These are phyloP conservation scores for Coemansia sp. DNA, from an alignment of 192 early-diverging fungal genomes.

Conservation along the genomic window DNA sequence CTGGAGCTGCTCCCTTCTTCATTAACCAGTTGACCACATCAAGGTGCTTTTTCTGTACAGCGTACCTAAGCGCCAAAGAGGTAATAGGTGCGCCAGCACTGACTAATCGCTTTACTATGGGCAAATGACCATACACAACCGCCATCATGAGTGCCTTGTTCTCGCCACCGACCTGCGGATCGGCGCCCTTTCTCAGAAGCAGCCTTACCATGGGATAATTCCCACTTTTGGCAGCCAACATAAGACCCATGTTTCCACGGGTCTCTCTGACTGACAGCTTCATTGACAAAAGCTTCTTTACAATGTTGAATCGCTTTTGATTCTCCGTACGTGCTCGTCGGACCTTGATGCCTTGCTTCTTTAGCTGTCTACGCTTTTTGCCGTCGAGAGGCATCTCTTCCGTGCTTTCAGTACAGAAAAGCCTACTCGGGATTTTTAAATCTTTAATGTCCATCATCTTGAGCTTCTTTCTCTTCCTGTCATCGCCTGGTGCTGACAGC, in stretches of 20 bases:
- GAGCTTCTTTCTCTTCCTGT: conserved; percentile 1
- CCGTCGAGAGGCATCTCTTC: conserved; percentile 15
- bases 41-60: conserved; percentile 41
- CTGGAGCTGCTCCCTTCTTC: conserved; percentile 38
- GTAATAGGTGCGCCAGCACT: conserved; percentile 39
- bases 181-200: conserved; percentile 39
- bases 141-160: conserved; percentile 51
- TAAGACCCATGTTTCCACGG: conserved; percentile 26
- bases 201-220: conserved; percentile 37
- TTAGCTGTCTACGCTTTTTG: conserved; percentile 9
- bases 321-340: conserved; percentile 14
- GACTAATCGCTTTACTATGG: conserved; percentile 36
- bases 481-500: conserved; percentile 3
- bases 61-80: conserved; percentile 45
- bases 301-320: conserved; percentile 34
- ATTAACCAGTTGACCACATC: conserved; percentile 30
- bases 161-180: conserved; percentile 24
- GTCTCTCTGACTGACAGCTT: conserved; percentile 25
- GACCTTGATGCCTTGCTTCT: conserved; percentile 7
- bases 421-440: conserved; percentile 26
- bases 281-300: conserved; percentile 26
- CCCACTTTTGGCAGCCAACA: conserved; percentile 40
- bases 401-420: conserved; percentile 16
- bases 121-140: conserved; percentile 40
- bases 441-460: conserved; percentile 15